Evolutionary conservation across 345 rosid species (phyloP).

Genomic region (Isatis tinctoria): DNA sequence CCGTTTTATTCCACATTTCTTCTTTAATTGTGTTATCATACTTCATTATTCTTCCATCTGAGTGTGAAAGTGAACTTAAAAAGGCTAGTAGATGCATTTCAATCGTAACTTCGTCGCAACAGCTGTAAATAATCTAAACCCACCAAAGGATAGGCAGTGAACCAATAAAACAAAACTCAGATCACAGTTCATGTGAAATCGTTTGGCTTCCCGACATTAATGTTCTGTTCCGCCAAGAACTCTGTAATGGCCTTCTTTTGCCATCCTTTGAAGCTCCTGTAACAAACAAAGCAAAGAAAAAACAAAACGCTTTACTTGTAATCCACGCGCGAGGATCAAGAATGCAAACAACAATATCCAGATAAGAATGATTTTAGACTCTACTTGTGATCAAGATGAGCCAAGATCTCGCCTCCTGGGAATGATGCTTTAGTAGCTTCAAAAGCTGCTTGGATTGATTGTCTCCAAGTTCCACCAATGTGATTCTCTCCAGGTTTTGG

Average conservation of each 20-base stretch:
- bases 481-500: constrained; percentile 36
- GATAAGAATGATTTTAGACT: constrained; percentile 13
- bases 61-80: not conserved
- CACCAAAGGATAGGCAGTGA: not conserved
- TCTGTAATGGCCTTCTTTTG: constrained; percentile 69
- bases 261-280: constrained; percentile 95
- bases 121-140: not conserved
- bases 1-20: not conserved
- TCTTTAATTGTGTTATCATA: not conserved
- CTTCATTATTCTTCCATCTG: not conserved
- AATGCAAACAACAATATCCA: not conserved
- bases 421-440: constrained; percentile 79
- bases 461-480: constrained; percentile 78
- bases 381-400: constrained; percentile 95
- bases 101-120: not conserved
- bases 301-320: not conserved
- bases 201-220: constrained; percentile 58
- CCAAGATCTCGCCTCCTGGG: constrained; percentile 79
- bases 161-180: not conserved
- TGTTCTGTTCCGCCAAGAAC: constrained; percentile 56
- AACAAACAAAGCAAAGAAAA: not conserved
- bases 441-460: constrained; percentile 66
- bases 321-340: not conserved
- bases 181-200: constrained; percentile 40
- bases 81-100: not conserved